Base-by-base conservation (phyloP, 768 basidiomycete genomes). In the Lenzites betulinus region DNA sequence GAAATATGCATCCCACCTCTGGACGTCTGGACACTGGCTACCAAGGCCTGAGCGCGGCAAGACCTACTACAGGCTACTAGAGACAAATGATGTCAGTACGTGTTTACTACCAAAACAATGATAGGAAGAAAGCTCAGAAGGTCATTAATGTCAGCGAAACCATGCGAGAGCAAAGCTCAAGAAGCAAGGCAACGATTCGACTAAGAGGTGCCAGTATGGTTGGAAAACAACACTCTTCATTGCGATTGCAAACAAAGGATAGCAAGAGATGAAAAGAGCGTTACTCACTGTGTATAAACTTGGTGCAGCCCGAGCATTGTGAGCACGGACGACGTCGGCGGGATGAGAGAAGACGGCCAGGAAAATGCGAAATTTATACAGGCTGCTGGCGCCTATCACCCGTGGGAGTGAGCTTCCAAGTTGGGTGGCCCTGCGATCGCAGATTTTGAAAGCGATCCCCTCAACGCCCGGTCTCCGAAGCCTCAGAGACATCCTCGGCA, bases 171-270 rank as follows among this genome's bases (percentile, higher is more conserved):
- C 51, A 60, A 44, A 64, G 63, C 63, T 54, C 69, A 63, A 68
- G 67, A 58, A 70, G 70, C 59, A 61, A 73, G 72, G 79, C 67
- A 77, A 73, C 84, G 85, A 57, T 71, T 92, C 88, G 86, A 90
- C 90, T 92, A 92, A 91, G 90, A 92, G 90, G 90, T 91, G 89
- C 90, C 90, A 92, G 84, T 54, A 70, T 75, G 79, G 81, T 81
- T 83, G 87, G 73, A 70, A 71, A 79, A 83, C 89, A 90, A 92
- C 89, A 82, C 90, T 92, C 90, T 82, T 92, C 90, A 84, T 81
- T 67, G 78, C 67, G 60, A 76, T 16, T 2, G 47, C 23, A 75
- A 68, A 39, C 51, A 54, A 58, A 38, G 26, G 22, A 20, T 11
- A 2, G 16, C 3, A 26, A 4, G 30, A 0, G 62, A 69, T 50